Conservation (phyloP, 1,284 basidiomycete genomes). For the Naganishia cerealis region DNA sequence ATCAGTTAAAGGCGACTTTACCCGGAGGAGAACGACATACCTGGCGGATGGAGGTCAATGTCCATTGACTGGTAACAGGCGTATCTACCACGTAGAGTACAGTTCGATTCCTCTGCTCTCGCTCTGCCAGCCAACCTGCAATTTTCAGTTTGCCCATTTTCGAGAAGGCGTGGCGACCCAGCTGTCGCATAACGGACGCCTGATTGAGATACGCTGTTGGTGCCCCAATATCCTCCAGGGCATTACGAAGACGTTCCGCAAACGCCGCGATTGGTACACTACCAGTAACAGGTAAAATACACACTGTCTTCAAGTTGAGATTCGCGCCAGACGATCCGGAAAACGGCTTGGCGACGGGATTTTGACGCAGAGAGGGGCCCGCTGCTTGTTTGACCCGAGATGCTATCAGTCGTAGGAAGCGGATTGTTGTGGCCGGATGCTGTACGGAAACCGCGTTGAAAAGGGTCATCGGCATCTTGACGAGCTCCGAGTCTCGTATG, state of each 20-base stretch:
- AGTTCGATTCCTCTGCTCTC: conserved; percentile 84
- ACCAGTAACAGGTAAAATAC: conserved; percentile 60
- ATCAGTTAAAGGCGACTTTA: background rate
- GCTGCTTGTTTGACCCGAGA: conserved; percentile 83
- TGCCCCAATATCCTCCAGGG: conserved; percentile 83
- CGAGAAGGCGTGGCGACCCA: conserved; percentile 89
- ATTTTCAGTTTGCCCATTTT: conserved; percentile 92
- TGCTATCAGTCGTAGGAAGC: conserved; percentile 92
- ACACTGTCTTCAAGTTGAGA: conserved; percentile 71
- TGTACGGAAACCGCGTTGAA: conserved; percentile 93
- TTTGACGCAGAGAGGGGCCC: conserved; percentile 35
- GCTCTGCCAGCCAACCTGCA: conserved; percentile 88
- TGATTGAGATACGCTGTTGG: conserved; percentile 87
- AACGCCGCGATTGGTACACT: conserved; percentile 84
- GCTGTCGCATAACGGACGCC: conserved; percentile 80
- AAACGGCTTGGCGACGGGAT: conserved; percentile 32
- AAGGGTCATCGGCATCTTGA: conserved; percentile 91
- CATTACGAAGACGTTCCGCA: conserved; percentile 79
- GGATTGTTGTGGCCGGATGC: conserved; percentile 92
- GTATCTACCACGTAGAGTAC: conserved; percentile 94
- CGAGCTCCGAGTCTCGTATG: conserved; percentile 97
- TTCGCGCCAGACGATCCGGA: conserved; percentile 69
- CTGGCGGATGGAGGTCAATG: conserved; percentile 93
- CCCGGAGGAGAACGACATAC: conserved; percentile 53
- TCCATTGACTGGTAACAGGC: conserved; percentile 88